phyloP scores from a whole-genome alignment of 331 rosid species.

The Acacia concinna region DNA sequence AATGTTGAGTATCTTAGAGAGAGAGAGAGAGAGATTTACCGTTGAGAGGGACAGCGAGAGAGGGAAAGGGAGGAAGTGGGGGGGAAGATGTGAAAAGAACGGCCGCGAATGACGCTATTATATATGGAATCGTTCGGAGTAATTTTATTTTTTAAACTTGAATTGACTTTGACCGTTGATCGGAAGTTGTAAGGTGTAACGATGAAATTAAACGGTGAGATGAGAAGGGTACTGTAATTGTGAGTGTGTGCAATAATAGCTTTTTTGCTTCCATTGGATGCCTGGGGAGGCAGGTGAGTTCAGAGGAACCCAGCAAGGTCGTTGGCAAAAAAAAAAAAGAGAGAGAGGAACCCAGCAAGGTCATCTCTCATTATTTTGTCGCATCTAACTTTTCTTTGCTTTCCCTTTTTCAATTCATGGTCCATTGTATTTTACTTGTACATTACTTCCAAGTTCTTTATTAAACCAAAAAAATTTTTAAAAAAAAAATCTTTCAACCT shows the following conservation, averaged over 20 bases:
- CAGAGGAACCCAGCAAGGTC: neutral
- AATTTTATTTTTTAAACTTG: too few species aligned
- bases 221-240: neutral
- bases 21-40: neutral
- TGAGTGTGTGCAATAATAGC: neutral
- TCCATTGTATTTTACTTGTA: too few species aligned
- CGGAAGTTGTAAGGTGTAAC: too few species aligned
- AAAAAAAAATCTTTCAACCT: too few species aligned
- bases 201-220: conserved; percentile 14
- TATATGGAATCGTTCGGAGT: neutral
- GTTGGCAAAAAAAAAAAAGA: too few species aligned
- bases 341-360: neutral
- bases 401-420: neutral
- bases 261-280: neutral
- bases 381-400: neutral
- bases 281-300: conserved; percentile 7
- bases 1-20: neutral
- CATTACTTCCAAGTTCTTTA: too few species aligned
- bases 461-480: too few species aligned
- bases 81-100: neutral
- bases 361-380: conserved; percentile 47
- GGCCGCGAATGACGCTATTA: conserved; percentile 25
- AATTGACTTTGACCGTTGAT: conserved; percentile 16
- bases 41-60: neutral
- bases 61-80: neutral